A percentile compares a stretch with the other conserved stretches of the same genome.
phyloP scores from a whole-genome alignment of 805 yeast genomes.

The Barnettozyma californica region DNA sequence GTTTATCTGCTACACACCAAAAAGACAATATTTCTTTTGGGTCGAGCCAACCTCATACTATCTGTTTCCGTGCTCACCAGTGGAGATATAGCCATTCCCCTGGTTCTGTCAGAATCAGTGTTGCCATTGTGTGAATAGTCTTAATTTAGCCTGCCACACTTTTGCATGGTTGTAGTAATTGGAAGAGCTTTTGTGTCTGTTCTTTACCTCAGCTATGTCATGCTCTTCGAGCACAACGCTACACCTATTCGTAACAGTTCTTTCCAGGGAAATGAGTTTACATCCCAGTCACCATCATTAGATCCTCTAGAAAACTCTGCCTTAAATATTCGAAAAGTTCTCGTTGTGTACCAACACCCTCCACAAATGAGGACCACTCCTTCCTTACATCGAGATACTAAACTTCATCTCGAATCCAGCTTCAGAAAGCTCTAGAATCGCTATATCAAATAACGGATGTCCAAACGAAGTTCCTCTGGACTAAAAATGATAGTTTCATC shows the following conservation, averaged over 20 bases:
- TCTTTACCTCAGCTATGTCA: not conserved
- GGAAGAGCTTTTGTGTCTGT: not conserved
- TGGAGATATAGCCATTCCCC: not conserved
- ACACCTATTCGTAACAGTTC: not conserved
- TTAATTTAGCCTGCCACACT: not conserved
- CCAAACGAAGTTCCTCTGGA: too few relatives aligned
- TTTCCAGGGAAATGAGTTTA: not conserved
- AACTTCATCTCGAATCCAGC: not conserved
- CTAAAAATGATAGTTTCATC: not conserved
- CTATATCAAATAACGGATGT: not conserved
- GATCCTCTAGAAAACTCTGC: not conserved
- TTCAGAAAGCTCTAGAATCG: not conserved
- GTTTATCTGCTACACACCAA: too few relatives aligned
- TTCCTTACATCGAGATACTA: not conserved
- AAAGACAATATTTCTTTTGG: too few relatives aligned
- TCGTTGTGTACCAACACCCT: not conserved
- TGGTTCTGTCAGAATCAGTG: not conserved
- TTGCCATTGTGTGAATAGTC: not conserved
- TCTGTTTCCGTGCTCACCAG: not conserved
- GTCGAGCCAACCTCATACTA: too few relatives aligned
- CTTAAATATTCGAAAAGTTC: not conserved
- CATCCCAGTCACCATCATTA: not conserved
- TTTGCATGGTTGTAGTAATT: not conserved
- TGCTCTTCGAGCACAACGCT: not conserved
- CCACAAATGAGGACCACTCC: not conserved